Percentiles rank a stretch among this genome's conserved stretches.
These are phyloP conservation scores for Nannochloropsis salina DNA, from an alignment of 108 stramenopile species.

Conservation along the genomic window DNA sequence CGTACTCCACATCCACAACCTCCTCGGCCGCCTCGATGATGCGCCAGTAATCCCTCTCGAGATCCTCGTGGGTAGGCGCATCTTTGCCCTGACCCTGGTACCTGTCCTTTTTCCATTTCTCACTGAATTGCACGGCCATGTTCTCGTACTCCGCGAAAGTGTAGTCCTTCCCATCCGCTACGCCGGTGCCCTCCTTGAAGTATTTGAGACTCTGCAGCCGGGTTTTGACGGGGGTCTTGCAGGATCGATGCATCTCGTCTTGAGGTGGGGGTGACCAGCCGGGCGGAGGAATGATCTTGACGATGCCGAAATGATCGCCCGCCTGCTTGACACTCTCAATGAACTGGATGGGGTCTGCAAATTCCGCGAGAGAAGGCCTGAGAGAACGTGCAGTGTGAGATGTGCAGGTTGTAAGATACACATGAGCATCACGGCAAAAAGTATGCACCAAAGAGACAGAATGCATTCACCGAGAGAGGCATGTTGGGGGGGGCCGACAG, in stretches of 20 bases:
- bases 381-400: neutral
- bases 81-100: constrained; percentile 1
- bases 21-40: constrained; percentile 72
- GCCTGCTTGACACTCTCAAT: constrained; percentile 69
- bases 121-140: constrained; percentile 54
- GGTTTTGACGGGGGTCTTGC: constrained; percentile 23
- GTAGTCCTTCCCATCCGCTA: constrained; percentile 84
- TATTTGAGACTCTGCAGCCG: constrained; percentile 21
- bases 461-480: too few species aligned
- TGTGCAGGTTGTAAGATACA: too few species aligned
- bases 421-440: too few species aligned
- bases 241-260: constrained; percentile 20
- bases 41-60: constrained; percentile 93
- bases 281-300: constrained; percentile 89
- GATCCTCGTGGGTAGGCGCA: constrained; percentile 29
- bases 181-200: constrained; percentile 73
- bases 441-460: too few species aligned
- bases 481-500: too few species aligned
- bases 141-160: constrained; percentile 59
- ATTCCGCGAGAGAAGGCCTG: constrained; percentile 48
- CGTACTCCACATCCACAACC: constrained; percentile 76
- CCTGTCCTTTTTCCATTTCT: constrained; percentile 40
- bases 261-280: constrained; percentile 70
- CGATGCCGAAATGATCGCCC: constrained; percentile 82
- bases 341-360: constrained; percentile 73